Conservation (phyloP, 2,329 filamentous ascomycete species). For the Aspergillus sp. region DNA sequence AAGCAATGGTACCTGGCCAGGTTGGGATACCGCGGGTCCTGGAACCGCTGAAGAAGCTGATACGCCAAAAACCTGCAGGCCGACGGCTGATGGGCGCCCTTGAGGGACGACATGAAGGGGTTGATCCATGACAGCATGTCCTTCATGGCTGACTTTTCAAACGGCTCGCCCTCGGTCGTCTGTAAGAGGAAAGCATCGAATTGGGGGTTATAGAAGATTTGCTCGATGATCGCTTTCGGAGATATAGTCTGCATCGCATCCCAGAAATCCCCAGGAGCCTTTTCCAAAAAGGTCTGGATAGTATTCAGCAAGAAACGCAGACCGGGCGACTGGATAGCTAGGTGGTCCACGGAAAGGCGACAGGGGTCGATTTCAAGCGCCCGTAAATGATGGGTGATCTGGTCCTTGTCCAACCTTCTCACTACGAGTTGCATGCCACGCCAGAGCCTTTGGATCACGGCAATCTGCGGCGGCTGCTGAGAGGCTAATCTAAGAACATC, state of each 20-base stretch:
- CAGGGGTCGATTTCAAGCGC: slow-evolving; percentile 66
- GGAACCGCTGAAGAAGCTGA: slow-evolving; percentile 58
- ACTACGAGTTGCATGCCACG: slow-evolving; percentile 65
- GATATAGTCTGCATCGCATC: slow-evolving; percentile 75
- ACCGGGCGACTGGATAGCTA: slow-evolving; percentile 55
- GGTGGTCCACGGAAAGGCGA: slow-evolving; percentile 54
- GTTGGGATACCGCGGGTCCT: slow-evolving; percentile 33
- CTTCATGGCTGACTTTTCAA: slow-evolving; percentile 49
- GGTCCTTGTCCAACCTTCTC: slow-evolving; percentile 60
- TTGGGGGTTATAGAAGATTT: slow-evolving; percentile 67
- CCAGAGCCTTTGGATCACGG: slow-evolving; percentile 68
- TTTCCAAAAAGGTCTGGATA: slow-evolving; percentile 62
- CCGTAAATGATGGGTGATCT: slow-evolving; percentile 70
- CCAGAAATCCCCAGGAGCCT: slow-evolving; percentile 76
- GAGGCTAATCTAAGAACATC: slow-evolving; percentile 57
- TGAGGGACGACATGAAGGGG: slow-evolving; percentile 69
- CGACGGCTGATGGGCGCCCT: slow-evolving; percentile 65
- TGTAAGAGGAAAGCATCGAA: slow-evolving; percentile 50
- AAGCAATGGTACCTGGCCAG: slow-evolving; percentile 40
- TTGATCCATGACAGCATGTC: slow-evolving; percentile 68
- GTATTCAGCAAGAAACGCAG: slow-evolving; percentile 63
- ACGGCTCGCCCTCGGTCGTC: slow-evolving; percentile 45
- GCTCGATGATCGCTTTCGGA: slow-evolving; percentile 71
- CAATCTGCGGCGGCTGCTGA: slow-evolving; percentile 43
- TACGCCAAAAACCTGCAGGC: slow-evolving; percentile 71